Evolutionary conservation across 192 early-diverging fungal genomes (phyloP), one percentile per base, ranked within the genome.

Genomic region (Coemansia sp.): DNA sequence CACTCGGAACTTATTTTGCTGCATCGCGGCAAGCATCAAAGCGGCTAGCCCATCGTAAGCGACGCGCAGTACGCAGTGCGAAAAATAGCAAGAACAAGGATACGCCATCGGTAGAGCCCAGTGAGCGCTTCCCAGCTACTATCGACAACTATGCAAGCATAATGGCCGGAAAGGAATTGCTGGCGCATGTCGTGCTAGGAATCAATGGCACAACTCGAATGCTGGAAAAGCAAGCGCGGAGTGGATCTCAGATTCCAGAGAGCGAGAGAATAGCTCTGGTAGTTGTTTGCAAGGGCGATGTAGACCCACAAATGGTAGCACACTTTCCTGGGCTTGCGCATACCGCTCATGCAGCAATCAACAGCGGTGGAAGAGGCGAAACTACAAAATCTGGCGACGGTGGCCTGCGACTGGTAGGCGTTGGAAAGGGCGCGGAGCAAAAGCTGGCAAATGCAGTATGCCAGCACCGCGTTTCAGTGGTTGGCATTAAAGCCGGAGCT

Each of bases 171-270:
- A 39, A 44, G 24, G 64, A 39, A 3, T 13, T 82, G 45, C 59
- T 82, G n/a, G 22, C 64, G 8, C 38, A 68, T 20, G 40, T 82
- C 5, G 68, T 76, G 3, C 20, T 82, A 32, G 79, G 79, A 9
- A 82, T 82, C 47, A 82, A 82, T 37, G 53, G 70, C 58, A 82
- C 70, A 4, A 82, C 79, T 3, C 67, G 79, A 6, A 64, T 62
- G 10, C 61, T 82, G 12, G 79, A 82, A 24, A 76, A 45, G 50
- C 74, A 76, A 20, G 70, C 70, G 2, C 77, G 61, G 15, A 58
- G 15, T 13, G 38, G 29, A 41, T 18, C n/a, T 8, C 24, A 34
- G 29, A 7, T 15, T 18, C 11, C 27, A 24, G 47, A 18, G 0
- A 53, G 16, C 1, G 35, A 34, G 9, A 68, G 62, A n/a, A 35